Base-by-base conservation (phyloP, 2,329 filamentous ascomycete species). In the Calonectria pseudoreteaudii region DNA sequence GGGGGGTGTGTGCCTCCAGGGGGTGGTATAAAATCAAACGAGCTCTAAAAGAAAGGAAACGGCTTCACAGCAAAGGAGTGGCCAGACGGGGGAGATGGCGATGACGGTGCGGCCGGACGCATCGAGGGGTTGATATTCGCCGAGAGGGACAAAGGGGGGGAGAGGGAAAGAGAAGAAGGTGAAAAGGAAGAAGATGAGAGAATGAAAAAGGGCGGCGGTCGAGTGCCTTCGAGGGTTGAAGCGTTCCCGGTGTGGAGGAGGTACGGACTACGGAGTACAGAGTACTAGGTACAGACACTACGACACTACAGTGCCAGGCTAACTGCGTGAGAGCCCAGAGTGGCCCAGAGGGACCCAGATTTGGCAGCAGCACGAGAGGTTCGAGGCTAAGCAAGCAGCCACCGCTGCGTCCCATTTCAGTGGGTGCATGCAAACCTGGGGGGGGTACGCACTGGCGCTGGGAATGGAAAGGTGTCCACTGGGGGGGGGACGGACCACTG, bases 51-150 rank as follows among this genome's bases (percentile, higher is more conserved):
- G 74, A 79, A 77, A 72, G 69, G 66, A 74, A 78, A 80, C 74
- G 74, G 75, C 77, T 76, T 80, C 80, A 83, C 80, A 77, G 75
- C 75, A 78, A 80, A 78, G 71, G 74, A 81, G 76, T 72, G 79
- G 74, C 77, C 74, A 75, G 72, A 77, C 66, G 71, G 76, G 38
- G 71, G 76, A 66, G 74, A 77, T 52, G 66, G 70, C 76, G 76
- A 53, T 70, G 31, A 34, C 31, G 79, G 80, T 80, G 77, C 78
- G 78, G 79, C 80, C 79, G 77, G 77, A 82, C 78, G 81, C 83
- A 85, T 85, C 78, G 82, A 74, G 68, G 66, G 65, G 47, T 79
- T 66, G 72, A 66, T 77, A 70, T 71, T 76, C 72, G 71, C 69
- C 65, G 44, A 62, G 67, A 72, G 74, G 56, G 66, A 72, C 64